Evolutionary conservation across 2,329 filamentous ascomycete species (phyloP).

Genomic region (Fusarium oligoseptatum): DNA sequence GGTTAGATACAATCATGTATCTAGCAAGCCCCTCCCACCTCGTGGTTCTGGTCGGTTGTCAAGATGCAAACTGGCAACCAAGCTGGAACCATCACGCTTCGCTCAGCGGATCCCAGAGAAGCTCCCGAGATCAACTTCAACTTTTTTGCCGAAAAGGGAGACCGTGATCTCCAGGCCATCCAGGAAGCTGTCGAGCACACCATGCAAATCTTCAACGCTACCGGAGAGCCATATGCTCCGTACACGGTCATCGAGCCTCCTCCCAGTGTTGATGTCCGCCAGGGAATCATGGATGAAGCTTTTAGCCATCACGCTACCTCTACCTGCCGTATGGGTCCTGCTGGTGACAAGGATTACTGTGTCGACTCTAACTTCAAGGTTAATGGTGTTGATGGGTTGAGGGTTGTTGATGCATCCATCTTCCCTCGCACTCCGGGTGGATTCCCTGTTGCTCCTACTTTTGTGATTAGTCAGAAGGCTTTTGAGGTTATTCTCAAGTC

Average conservation of each 20-base stretch:
- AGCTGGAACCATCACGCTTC: constrained; percentile 71
- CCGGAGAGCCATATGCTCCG: constrained; percentile 41
- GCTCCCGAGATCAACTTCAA: constrained; percentile 73
- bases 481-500: constrained; percentile 6
- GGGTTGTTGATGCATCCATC: constrained; percentile 71
- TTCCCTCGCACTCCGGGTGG: constrained; percentile 56
- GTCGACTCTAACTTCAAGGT: constrained; percentile 69
- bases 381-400: constrained; percentile 63
- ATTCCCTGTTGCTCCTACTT: constrained; percentile 32
- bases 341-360: constrained; percentile 65
- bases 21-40: constrained; percentile 48
- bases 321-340: constrained; percentile 67
- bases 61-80: constrained; percentile 74
- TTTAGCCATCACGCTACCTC: constrained; percentile 71
- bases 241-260: constrained; percentile 41
- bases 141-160: constrained; percentile 60
- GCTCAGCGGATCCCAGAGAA: constrained; percentile 72
- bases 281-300: constrained; percentile 62
- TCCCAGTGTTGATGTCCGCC: constrained; percentile 60
- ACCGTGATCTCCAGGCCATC: constrained; percentile 19
- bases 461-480: constrained; percentile 34
- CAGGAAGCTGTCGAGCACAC: constrained; percentile 36
- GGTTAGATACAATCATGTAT: too few relatives aligned
- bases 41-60: constrained; percentile 50
- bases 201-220: constrained; percentile 44